These are phyloP conservation scores for Carallia brachiata DNA, from an alignment of 345 rosid species.

Conservation along the genomic window DNA sequence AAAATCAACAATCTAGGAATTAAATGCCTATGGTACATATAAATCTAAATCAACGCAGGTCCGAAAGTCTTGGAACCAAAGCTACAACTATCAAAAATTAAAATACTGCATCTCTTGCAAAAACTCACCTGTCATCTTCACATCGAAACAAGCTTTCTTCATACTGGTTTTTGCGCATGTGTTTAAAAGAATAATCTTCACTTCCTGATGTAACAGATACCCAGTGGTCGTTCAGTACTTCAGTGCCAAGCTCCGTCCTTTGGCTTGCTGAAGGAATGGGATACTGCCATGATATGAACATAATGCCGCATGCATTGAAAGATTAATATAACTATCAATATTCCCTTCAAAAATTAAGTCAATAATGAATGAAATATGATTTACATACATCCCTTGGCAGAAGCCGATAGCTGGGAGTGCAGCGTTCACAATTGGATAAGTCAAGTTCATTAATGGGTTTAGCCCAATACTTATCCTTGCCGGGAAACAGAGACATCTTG, in stretches of 20 bases:
- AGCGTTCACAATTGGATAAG: slow-evolving; percentile 88
- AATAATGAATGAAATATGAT: slow-evolving; percentile 6
- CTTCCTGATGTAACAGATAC: slow-evolving; percentile 99
- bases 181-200: slow-evolving; percentile 98
- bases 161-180: slow-evolving; percentile 98
- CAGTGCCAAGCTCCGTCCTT: slow-evolving; percentile 74
- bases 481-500: slow-evolving; percentile 49
- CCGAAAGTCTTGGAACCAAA: not conserved
- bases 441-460: slow-evolving; percentile 95
- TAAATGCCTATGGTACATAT: too few species aligned
- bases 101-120: slow-evolving; percentile 8
- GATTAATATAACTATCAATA: slow-evolving; percentile 18
- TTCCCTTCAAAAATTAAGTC: slow-evolving; percentile 4
- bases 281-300: slow-evolving; percentile 58
- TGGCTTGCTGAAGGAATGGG: slow-evolving; percentile 81
- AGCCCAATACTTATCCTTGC: slow-evolving; percentile 73
- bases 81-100: not conserved
- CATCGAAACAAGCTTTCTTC: slow-evolving; percentile 96
- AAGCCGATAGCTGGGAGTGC: slow-evolving; percentile 97
- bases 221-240: slow-evolving; percentile 95
- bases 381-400: slow-evolving; percentile 78
- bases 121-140: slow-evolving; percentile 90
- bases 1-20: not conserved
- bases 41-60: not conserved
- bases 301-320: slow-evolving; percentile 15